These are phyloP conservation scores for Saturnispora dispora DNA, from an alignment of 805 yeast genomes.

Conservation along the genomic window DNA sequence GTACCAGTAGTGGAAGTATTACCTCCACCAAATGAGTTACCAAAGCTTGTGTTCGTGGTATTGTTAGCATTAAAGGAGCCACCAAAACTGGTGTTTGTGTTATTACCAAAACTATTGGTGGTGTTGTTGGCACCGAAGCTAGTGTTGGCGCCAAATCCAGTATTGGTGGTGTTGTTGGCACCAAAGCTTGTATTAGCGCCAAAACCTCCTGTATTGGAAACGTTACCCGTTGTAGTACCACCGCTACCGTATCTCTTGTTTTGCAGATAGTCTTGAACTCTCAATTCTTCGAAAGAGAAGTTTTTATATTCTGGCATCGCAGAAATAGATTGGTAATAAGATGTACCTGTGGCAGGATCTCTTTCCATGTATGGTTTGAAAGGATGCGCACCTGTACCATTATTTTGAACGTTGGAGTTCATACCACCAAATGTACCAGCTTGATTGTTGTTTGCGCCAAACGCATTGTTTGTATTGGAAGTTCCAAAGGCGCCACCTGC, in stretches of 20 bases:
- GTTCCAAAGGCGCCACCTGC: conserved; percentile 23
- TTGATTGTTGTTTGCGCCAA: conserved; percentile 14
- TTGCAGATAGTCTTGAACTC: conserved; percentile 79
- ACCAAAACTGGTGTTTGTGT: conserved; percentile 34
- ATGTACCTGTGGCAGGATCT: conserved; percentile 51
- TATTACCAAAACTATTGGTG: conserved; percentile 13
- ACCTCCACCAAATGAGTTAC: conserved; percentile 21
- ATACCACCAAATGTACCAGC: conserved; percentile 28
- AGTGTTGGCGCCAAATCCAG: conserved; percentile 31
- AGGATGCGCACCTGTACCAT: conserved; percentile 68
- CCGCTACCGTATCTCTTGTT: conserved; percentile 51
- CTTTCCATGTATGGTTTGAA: conserved; percentile 64
- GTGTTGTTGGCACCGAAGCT: conserved; percentile 18
- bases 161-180: conserved; percentile 13
- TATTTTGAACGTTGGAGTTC: conserved; percentile 30
- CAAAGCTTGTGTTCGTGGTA: conserved; percentile 31
- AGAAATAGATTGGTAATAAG: conserved; percentile 62
- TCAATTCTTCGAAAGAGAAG: conserved; percentile 77
- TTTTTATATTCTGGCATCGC: conserved; percentile 87
- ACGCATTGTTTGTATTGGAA: conserved; percentile 18
- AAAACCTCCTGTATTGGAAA: conserved; percentile 21
- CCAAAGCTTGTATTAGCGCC: conserved; percentile 30
- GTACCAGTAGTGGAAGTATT: conserved; percentile 31
- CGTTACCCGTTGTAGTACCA: conserved; percentile 15
- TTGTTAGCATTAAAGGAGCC: conserved; percentile 18